Percentiles rank a stretch among this genome's conserved stretches.
These are phyloP conservation scores for Lecanosticta acicola DNA, from an alignment of 2,329 filamentous ascomycete species.

Conservation along the genomic window DNA sequence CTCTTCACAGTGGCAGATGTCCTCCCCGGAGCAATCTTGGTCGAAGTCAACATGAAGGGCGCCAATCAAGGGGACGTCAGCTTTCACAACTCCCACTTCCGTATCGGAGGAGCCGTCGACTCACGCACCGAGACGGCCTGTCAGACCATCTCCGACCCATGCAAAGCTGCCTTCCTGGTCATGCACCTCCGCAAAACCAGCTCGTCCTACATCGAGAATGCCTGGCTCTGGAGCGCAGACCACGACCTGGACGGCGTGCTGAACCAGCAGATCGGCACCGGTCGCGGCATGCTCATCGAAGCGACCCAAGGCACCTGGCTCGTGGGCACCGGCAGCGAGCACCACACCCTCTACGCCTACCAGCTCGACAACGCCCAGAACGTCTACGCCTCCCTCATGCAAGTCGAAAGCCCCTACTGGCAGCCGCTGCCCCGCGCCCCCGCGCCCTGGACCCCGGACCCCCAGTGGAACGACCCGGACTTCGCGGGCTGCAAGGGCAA, in stretches of 20 bases:
- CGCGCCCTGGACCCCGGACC: slow-evolving; percentile 38
- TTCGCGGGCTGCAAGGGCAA: slow-evolving; percentile 22
- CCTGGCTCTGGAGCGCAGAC: slow-evolving; percentile 50
- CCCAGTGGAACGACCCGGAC: slow-evolving; percentile 30
- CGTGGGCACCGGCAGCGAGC: slow-evolving; percentile 47
- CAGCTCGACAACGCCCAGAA: slow-evolving; percentile 45
- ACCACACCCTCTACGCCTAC: slow-evolving; percentile 50
- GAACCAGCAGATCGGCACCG: slow-evolving; percentile 38
- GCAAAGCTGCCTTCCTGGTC: slow-evolving; percentile 32
- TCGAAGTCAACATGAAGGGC: slow-evolving; percentile 50
- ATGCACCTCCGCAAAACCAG: slow-evolving; percentile 45
- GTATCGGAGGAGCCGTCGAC: slow-evolving; percentile 34
- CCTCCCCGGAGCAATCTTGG: slow-evolving; percentile 40
- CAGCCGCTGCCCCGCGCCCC: slow-evolving; percentile 31
- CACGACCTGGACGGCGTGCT: slow-evolving; percentile 44
- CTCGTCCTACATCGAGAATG: slow-evolving; percentile 50
- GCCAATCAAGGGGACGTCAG: slow-evolving; percentile 46
- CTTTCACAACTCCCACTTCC: slow-evolving; percentile 33
- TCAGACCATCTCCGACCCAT: slow-evolving; percentile 36
- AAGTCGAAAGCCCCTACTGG: slow-evolving; percentile 50
- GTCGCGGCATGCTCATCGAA: slow-evolving; percentile 36
- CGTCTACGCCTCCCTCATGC: slow-evolving; percentile 45
- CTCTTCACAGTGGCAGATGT: slow-evolving; percentile 47
- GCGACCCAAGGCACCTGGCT: slow-evolving; percentile 47
- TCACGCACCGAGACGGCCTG: slow-evolving; percentile 32